Base-by-base conservation (phyloP, 495 filamentous ascomycete genomes). In the Trichoderma virens region DNA sequence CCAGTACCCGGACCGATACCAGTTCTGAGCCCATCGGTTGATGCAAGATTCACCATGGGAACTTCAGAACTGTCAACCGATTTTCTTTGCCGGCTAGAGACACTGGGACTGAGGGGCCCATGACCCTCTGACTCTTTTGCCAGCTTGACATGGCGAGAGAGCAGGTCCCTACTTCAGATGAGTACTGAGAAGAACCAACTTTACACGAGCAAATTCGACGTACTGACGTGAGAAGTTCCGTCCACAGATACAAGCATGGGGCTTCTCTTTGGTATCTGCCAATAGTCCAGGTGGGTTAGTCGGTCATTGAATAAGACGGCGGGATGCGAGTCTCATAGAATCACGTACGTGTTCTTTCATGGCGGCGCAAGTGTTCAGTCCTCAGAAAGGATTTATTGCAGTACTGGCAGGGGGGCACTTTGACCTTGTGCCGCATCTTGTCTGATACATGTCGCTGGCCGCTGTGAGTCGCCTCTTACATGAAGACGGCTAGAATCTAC, bases 291-390 rank as follows among this genome's bases (percentile, higher is more conserved):
- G 18, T 43, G 34, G 25, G 28, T 45, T 28, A 18, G 34, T 11
- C 20, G 43, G 16, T 56, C 43, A 54, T n/a, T 2, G 28, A 18
- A 18, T 32, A 7, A 62, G 59, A n/a, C 38, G 38, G 31, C 8
- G 30, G 1, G 14, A 60, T 32, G 11, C 28, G 13, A n/a, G 35
- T 47, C 16, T 23, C 3, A 27, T 27, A n/a, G 45, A 54, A 56
- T 20, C 61, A 27, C 62, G 2, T 56, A 64, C 62, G 62, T 6
- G 62, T 64, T 38, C 62, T 51, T 27, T 64, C 62, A 30, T 64
- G 62, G 14, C 62, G 39, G 3, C 64, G 62, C 45, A 63, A 34
- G 30, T 60, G 66, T 32, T 60, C 60, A 0, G 51, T 56, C 27
- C 51, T 56, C 23, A 30, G 25, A 30, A 56, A 56, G 7, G 51